Evolutionary conservation across 805 yeast species (phyloP).

Genomic region (Candida caryicola): DNA sequence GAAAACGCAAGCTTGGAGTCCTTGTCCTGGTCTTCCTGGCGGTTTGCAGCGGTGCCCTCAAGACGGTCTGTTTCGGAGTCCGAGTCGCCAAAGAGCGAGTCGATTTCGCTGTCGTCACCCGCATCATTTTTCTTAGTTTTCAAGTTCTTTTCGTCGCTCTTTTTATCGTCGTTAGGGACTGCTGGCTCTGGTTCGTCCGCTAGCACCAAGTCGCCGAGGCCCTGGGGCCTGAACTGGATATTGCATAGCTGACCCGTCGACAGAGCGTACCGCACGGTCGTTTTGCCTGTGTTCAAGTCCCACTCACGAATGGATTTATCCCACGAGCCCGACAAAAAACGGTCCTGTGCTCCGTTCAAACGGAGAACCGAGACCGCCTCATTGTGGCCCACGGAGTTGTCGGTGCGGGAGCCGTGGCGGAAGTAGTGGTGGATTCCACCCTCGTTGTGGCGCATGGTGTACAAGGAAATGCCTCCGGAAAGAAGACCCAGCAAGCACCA

Average conservation of each 20-base stretch:
- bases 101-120: conserved; percentile 33
- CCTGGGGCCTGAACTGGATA: conserved; percentile 65
- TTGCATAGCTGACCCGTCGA: conserved; percentile 78
- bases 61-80: conserved; percentile 19
- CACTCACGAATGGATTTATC: conserved; percentile 76
- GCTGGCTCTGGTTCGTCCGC: conserved; percentile 18
- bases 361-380: conserved; percentile 72
- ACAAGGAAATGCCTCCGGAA: conserved; percentile 83
- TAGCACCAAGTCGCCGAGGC: conserved; percentile 43
- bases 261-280: conserved; percentile 47
- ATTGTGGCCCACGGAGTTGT: conserved; percentile 48
- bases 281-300: conserved; percentile 78
- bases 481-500: conserved; percentile 84
- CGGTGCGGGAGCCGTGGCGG: conserved; percentile 32
- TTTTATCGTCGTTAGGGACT: conserved; percentile 1
- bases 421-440: conserved; percentile 80
- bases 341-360: conserved; percentile 59
- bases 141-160: conserved; percentile 11
- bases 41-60: neutral
- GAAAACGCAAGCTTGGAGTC: conserved; percentile 11
- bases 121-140: conserved; percentile 5
- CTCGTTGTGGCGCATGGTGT: conserved; percentile 77
- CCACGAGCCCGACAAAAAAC: conserved; percentile 85
- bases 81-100: conserved; percentile 47
- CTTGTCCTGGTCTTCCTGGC: conserved; percentile 2